Percentiles rank a stretch among this genome's conserved stretches.
These are phyloP conservation scores for Rosa lucieae DNA, from an alignment of 306 rosid genomes.

Conservation along the genomic window DNA sequence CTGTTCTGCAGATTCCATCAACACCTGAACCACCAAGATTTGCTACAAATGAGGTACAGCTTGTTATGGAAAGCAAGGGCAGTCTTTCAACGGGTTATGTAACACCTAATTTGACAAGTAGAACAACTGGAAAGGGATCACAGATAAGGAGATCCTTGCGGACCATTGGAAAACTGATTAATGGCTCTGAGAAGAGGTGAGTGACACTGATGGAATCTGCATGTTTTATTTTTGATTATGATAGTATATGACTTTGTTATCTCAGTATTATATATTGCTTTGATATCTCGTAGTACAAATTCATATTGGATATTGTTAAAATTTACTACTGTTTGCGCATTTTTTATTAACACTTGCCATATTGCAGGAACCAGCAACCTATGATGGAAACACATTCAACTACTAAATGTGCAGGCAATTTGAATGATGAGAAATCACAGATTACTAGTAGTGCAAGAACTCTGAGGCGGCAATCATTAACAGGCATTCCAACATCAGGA, in stretches of 20 bases:
- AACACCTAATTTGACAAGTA: slow-evolving; percentile 42
- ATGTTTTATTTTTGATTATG: not conserved
- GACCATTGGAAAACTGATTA: slow-evolving; percentile 89
- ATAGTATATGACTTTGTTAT: not conserved
- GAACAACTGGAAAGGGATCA: slow-evolving; percentile 72
- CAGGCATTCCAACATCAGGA: slow-evolving; percentile 54
- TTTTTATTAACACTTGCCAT: not conserved
- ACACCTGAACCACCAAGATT: slow-evolving; percentile 53
- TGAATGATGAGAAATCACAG: slow-evolving; percentile 46
- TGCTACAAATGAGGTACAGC: slow-evolving; percentile 40
- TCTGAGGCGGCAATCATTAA: slow-evolving; percentile 76
- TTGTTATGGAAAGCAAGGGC: slow-evolving; percentile 23
- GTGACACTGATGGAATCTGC: slow-evolving; percentile 3
- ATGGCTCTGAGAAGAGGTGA: slow-evolving; percentile 81
- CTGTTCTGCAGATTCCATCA: slow-evolving; percentile 49
- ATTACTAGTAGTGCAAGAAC: slow-evolving; percentile 39
- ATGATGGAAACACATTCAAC: slow-evolving; percentile 53
- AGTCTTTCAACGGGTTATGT: slow-evolving; percentile 37
- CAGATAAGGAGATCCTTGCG: slow-evolving; percentile 79
- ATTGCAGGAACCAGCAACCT: slow-evolving; percentile 66
- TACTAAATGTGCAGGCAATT: slow-evolving; percentile 25
- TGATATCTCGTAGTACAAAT: not conserved
- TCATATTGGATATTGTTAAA: not conserved
- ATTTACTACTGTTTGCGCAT: not conserved
- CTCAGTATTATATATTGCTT: not conserved